phyloP scores from a whole-genome alignment of 371 early-diverging fungal species.

The Apophysomyces variabilis region DNA sequence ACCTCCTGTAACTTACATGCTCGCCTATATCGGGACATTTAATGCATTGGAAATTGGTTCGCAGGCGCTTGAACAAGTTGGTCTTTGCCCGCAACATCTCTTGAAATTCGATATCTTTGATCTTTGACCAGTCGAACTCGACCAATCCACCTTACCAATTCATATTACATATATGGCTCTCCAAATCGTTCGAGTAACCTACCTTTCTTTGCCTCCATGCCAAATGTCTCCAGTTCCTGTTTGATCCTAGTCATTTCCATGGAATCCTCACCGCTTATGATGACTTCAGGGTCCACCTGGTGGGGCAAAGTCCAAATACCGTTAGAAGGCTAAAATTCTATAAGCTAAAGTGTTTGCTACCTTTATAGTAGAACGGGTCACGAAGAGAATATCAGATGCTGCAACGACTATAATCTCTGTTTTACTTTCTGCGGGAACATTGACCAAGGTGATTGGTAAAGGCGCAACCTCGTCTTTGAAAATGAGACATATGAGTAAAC shows the following conservation, averaged over 20 bases:
- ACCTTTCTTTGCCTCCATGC: constrained; percentile 49
- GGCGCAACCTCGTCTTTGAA: constrained; percentile 46
- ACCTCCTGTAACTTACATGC: constrained; percentile 63
- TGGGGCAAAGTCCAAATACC: constrained; percentile 8
- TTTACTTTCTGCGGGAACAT: constrained; percentile 51
- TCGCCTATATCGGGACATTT: constrained; percentile 82
- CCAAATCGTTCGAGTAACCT: neutral
- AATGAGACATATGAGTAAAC: neutral
- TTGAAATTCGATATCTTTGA: constrained; percentile 87
- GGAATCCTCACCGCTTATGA: constrained; percentile 53
- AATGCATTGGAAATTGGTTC: constrained; percentile 69
- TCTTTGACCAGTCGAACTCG: constrained; percentile 76
- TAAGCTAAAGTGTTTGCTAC: constrained; percentile 19
- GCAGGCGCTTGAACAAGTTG: constrained; percentile 50
- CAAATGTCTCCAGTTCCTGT: constrained; percentile 62
- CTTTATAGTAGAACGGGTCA: constrained; percentile 59
- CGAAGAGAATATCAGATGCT: constrained; percentile 66
- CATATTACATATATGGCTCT: neutral
- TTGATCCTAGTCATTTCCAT: constrained; percentile 50
- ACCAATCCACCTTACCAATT: constrained; percentile 29
- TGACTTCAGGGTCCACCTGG: constrained; percentile 56
- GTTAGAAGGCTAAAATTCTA: neutral
- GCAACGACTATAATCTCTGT: constrained; percentile 59
- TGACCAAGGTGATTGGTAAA: constrained; percentile 67
- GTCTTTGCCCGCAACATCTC: constrained; percentile 59